Conservation (phyloP, 139 green algal genomes). For the Asterochloris sp. region DNA sequence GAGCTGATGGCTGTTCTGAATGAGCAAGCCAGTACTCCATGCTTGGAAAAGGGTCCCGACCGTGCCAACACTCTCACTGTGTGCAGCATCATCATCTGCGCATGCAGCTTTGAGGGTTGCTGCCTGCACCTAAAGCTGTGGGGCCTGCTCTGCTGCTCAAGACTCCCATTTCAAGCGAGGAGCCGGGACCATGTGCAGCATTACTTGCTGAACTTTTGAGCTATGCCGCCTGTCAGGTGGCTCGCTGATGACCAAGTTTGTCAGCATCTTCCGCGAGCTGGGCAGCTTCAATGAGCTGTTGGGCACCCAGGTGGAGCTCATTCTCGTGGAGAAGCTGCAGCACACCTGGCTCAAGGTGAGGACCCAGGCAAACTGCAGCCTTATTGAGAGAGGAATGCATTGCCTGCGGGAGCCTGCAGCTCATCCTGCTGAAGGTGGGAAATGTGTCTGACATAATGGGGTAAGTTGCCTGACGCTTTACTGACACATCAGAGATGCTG, state of each 20-base stretch:
- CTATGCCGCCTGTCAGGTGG: conserved; percentile 9
- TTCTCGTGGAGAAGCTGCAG: conserved; percentile 53
- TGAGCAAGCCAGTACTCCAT: background rate
- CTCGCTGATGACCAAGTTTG: conserved; percentile 41
- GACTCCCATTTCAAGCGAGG: background rate
- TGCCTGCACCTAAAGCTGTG: background rate
- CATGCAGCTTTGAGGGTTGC: background rate
- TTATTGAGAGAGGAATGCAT: background rate
- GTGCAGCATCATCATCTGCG: background rate
- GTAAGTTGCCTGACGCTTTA: background rate
- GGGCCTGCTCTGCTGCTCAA: background rate
- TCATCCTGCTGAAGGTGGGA: no score
- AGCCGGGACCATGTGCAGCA: background rate
- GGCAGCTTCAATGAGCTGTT: conserved; percentile 46
- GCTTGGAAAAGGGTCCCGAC: background rate
- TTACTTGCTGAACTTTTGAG: background rate
- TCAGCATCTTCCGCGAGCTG: conserved; percentile 49
- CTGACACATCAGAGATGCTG: background rate
- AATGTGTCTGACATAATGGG: no score
- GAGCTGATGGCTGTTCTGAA: background rate
- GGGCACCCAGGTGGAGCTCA: conserved; percentile 44
- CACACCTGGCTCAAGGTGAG: conserved; percentile 35
- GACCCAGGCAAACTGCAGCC: background rate
- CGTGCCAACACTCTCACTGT: background rate
- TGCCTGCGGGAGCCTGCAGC: background rate